Base-by-base conservation (phyloP, 805 yeast genomes). In the Ogataea haglerorum region DNA sequence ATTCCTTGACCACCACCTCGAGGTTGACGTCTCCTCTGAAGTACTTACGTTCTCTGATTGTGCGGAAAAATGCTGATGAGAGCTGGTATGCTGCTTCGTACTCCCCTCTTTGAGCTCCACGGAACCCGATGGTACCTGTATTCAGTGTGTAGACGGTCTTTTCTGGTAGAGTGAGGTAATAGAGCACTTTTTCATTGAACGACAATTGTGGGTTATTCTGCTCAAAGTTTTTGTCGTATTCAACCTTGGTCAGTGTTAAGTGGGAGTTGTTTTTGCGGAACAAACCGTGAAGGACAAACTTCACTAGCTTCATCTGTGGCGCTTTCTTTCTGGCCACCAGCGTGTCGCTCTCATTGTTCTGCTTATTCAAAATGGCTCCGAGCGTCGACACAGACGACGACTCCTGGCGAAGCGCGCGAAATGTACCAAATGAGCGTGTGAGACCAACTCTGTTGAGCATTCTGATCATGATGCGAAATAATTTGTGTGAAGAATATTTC, bases 11-110 rank as follows among this genome's bases (percentile, higher is more conserved):
- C 15, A 87, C 78, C 31, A 91, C 62, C 62, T 91, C 97, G 19
- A 91, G 68, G 48, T 80, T 75, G 48, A 76, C 77, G 36, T 52
- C 48, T n/a, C 49, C 46, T n/a, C 41, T 38, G 15, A 61, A 42
- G 17, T 52, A 25, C 16, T 46, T 43, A 70, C 74, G 58, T 80
- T 85, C 64, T 78, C 79, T 58, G 18, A 91, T 85, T 49, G 72
- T 61, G 47, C 80, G 73, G 64, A 91, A 88, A 65, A 86, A 71
- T 48, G 76, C 76, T 4, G 89, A 69, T 12, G 89, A 69, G 8
- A 91, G 82, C 61, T 89, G 96, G 70, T 83, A 90, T 10, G 84
- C 84, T 1, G 96, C 96, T 65, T 91, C 99, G 57, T 86, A 87
- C 62, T 88, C 95, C 35, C 95, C 87, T 64, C 96, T 80, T 42